These are phyloP conservation scores for Biscogniauxia marginata DNA, from an alignment of 2,329 filamentous ascomycete species.

Conservation along the genomic window DNA sequence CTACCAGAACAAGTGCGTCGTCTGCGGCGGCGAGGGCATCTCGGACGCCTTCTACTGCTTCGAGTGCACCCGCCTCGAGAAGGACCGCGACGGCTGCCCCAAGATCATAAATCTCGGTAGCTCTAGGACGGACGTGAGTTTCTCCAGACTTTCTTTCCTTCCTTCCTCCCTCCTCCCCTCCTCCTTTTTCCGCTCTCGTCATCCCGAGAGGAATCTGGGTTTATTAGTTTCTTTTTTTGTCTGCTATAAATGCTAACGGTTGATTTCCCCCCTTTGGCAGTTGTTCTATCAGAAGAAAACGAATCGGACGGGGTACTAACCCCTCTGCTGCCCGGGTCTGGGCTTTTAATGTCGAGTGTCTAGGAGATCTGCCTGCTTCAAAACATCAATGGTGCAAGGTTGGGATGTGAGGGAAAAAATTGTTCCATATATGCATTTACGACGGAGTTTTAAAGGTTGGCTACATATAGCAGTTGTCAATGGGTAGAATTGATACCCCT, in stretches of 20 bases:
- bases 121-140: slow-evolving; percentile 83
- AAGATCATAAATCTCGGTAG: slow-evolving; percentile 99
- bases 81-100: slow-evolving; percentile 94
- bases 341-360: slow-evolving; percentile 29
- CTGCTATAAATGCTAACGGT: slow-evolving; percentile 26
- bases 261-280: slow-evolving; percentile 32
- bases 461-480: slow-evolving; percentile 10
- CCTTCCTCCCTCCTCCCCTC: not conserved
- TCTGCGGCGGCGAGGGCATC: slow-evolving; percentile 97
- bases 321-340: slow-evolving; percentile 47
- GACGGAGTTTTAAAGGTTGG: slow-evolving; percentile 25
- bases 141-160: slow-evolving; percentile 47
- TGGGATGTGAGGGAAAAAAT: slow-evolving; percentile 5
- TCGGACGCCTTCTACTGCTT: slow-evolving; percentile 99
- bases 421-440: slow-evolving; percentile 18
- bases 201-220: too few species aligned
- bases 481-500: slow-evolving; percentile 19
- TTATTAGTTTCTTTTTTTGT: slow-evolving; percentile 1
- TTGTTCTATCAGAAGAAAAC: slow-evolving; percentile 67
- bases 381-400: not conserved
- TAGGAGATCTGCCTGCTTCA: not conserved
- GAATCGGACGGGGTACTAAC: slow-evolving; percentile 60
- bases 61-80: slow-evolving; percentile 94
- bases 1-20: slow-evolving; percentile 99
- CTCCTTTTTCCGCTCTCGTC: slow-evolving; percentile 40